Base-by-base conservation (phyloP, 2,329 filamentous ascomycete species). In the Stagonosporopsis cucurbitacearum region DNA sequence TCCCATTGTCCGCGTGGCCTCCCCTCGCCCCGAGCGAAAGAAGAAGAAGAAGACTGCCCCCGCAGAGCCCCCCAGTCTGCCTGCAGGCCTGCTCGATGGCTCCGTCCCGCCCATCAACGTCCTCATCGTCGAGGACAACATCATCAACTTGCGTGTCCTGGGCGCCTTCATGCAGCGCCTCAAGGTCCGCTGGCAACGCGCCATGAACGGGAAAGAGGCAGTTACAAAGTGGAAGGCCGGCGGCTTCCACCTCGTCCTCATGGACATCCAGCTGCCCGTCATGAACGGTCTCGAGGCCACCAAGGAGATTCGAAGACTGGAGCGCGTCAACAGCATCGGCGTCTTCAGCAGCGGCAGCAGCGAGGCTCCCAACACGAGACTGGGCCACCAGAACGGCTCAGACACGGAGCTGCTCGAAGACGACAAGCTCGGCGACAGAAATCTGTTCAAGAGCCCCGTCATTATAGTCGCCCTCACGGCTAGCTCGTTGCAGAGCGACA, bases 391-490 rank as follows among this genome's bases (percentile, higher is more conserved):
- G 19, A 75, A 78, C 36, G 70, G 60, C 26, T 54, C 57, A 20
- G 69, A 71, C 43, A 56, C 68, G 39, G 72, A 76, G 33, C 47
- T 76, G 7, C 79, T 82, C 7, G 87, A 86, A 26, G 84, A 90
- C 60, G 91, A 94, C 72, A 86, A 85, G 62, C 82, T 94, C 4
- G 81, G 83, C 35, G 89, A 88, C 63, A 82, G 67, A 54, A 63
- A 81, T 32, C 77, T 95, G 46, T 98, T 98, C 82, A 97, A 97
- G 77, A 96, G 91, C 63, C 94, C 95, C 0, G 93, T 99, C 67
- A 98, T 98, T 70, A 98, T 99, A 66, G 95, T 99, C 19, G 95
- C 95, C 3, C 82, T 99, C 68, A 99, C 95, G 25, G 95, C 95
- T 11, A 96, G 92, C 67, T 96, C 91, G 58, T 79, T 99, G 70